Evolutionary conservation across 192 early-diverging fungal genomes (phyloP).

Genomic region (Funneliformis mosseae): DNA sequence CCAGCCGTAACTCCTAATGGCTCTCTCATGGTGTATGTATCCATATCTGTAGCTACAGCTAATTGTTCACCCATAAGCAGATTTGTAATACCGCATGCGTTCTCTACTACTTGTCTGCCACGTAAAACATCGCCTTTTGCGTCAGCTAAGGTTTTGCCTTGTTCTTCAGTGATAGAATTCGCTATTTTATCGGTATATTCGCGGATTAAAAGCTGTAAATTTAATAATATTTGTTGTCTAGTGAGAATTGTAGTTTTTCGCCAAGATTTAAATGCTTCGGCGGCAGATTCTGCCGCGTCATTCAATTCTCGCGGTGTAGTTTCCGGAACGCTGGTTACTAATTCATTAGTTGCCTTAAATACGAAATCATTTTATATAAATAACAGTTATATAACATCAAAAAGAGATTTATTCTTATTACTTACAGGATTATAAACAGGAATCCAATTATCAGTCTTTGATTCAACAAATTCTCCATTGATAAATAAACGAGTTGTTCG

Average conservation of each 20-base stretch:
- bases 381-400: background rate
- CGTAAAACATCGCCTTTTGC: conserved; percentile 91
- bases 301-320: conserved; percentile 82
- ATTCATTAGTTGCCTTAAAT: conserved; percentile 82
- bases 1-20: conserved; percentile 92
- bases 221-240: conserved; percentile 89
- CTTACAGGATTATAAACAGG: conserved; percentile 87
- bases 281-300: conserved; percentile 70
- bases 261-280: conserved; percentile 86
- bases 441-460: conserved; percentile 83
- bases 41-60: conserved; percentile 90
- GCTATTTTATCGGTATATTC: conserved; percentile 80
- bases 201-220: conserved; percentile 84
- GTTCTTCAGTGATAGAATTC: conserved; percentile 80
- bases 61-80: conserved; percentile 81
- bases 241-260: conserved; percentile 77
- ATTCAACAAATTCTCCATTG: conserved; percentile 91
- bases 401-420: background rate
- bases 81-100: conserved; percentile 77
- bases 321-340: conserved; percentile 86
- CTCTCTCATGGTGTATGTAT: conserved; percentile 91
- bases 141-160: conserved; percentile 92
- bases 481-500: conserved; percentile 72
- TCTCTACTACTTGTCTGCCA: conserved; percentile 90
- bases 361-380: background rate